Conservation (phyloP, 306 rosid species). For the Lagenaria siceraria region DNA sequence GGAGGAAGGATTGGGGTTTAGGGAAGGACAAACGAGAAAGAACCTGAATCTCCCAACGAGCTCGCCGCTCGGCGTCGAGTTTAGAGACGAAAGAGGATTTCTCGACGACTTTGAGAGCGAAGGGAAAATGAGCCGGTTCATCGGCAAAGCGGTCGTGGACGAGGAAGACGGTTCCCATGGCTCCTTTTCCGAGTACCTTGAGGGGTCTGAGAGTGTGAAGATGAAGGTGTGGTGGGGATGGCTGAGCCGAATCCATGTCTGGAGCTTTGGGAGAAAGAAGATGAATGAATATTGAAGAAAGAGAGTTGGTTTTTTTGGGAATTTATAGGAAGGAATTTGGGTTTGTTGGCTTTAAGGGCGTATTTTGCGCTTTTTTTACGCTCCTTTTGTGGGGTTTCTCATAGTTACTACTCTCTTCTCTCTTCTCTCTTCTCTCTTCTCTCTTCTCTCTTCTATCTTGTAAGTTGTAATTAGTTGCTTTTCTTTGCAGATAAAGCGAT, state of each 20-base stretch:
- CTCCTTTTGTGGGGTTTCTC: background rate
- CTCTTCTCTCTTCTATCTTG: background rate
- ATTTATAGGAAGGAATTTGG: conserved; percentile 19
- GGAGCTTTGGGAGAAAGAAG: background rate
- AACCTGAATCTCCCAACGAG: conserved; percentile 70
- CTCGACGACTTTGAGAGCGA: conserved; percentile 76
- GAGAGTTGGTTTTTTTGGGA: conserved; percentile 6
- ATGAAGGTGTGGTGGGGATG: conserved; percentile 30
- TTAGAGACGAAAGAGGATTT: conserved; percentile 41
- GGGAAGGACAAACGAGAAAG: conserved; percentile 41
- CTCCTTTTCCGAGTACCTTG: conserved; percentile 74
- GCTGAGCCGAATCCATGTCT: conserved; percentile 28
- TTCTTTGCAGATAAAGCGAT: background rate
- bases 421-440: background rate
- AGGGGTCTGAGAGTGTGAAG: conserved; percentile 46
- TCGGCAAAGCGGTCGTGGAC: conserved; percentile 30
- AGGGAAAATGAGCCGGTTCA: conserved; percentile 17
- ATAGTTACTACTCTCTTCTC: background rate
- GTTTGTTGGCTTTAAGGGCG: background rate
- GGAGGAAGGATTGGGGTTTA: conserved; percentile 46
- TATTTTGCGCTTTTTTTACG: conserved; percentile 6
- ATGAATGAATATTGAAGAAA: background rate
- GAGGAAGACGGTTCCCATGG: conserved; percentile 91
- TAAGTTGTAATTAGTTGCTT: background rate
- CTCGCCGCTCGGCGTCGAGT: conserved; percentile 65